phyloP scores from a whole-genome alignment of 805 yeast genomes.

The Schwanniomyces vanrijiae region DNA sequence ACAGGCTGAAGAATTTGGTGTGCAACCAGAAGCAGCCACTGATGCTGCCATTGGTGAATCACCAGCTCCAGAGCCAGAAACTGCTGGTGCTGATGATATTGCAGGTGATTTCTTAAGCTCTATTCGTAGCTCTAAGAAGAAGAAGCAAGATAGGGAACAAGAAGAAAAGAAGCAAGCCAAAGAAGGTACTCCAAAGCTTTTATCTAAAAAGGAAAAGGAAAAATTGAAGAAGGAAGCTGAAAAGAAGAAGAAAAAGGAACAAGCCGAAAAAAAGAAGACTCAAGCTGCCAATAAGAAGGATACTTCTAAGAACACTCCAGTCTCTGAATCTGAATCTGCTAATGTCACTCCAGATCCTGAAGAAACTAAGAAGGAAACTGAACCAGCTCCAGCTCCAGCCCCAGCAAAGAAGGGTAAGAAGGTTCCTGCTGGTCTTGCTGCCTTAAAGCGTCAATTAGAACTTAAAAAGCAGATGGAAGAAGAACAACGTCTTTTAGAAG shows the following conservation, averaged over 20 bases:
- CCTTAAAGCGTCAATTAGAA: slow-evolving; percentile 86
- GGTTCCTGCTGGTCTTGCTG: slow-evolving; percentile 88
- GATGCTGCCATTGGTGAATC: slow-evolving; percentile 11
- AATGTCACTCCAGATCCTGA: slow-evolving; percentile 36
- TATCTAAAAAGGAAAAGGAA: slow-evolving; percentile 91
- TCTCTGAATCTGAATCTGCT: slow-evolving; percentile 27
- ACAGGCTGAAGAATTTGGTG: slow-evolving; percentile 34
- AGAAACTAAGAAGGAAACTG: slow-evolving; percentile 20
- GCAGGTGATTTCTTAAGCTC: slow-evolving; percentile 80
- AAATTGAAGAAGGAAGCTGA: slow-evolving; percentile 93
- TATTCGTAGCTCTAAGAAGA: slow-evolving; percentile 74
- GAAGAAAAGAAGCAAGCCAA: slow-evolving; percentile 53
- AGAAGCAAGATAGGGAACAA: slow-evolving; percentile 68
- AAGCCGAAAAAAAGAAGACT: slow-evolving; percentile 81
- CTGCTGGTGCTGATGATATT: slow-evolving; percentile 31
- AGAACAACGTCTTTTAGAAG: slow-evolving; percentile 70
- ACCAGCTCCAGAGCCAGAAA: slow-evolving; percentile 29
- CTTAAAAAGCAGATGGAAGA: slow-evolving; percentile 85
- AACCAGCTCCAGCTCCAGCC: slow-evolving; percentile 35
- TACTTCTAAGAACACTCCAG: slow-evolving; percentile 45
- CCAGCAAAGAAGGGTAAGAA: slow-evolving; percentile 66
- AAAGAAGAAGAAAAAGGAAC: slow-evolving; percentile 87
- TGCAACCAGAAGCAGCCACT: slow-evolving; percentile 10
- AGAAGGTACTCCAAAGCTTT: slow-evolving; percentile 66
- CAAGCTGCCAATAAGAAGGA: slow-evolving; percentile 60